Base-by-base conservation (phyloP, 352 stramenopile species). In the Phytopythium cucurbitacearum region DNA sequence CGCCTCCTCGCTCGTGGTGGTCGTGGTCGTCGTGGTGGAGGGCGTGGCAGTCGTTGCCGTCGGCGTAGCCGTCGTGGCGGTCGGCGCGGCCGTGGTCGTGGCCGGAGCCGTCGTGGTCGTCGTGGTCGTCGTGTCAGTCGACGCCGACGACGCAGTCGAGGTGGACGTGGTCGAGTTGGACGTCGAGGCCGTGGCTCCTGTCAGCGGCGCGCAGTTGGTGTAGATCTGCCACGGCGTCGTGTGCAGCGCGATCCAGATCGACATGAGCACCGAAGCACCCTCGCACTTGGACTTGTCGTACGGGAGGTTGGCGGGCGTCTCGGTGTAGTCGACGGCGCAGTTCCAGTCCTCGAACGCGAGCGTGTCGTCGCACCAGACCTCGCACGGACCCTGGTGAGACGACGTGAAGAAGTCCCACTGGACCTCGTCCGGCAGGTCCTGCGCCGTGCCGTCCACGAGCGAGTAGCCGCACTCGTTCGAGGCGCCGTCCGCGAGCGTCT, bases 341-440 rank as follows among this genome's bases (percentile, higher is more conserved):
- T 74, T 68, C 7, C 65, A 53, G 35, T 71, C 53, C 38, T 71
- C 48, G 45, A 65, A 70, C 7, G 62, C 58, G 32, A 50, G 58
- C 21, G 36, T 71, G 41, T 65, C 58, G 62, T 71, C 62, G 56
- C 57, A 74, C 62, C 65, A 74, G 37, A 71, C 43, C 54, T 74
- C 61, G 40, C 55, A 65, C 40, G 61, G 65, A n/a, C 65, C 65
- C 13, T 60, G 43, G 53, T 69, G 62, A 2, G 58, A 66, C n/a
- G 53, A 28, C 10, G 58, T 56, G 28, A 70, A 63, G 40, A 45
- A 36, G 37, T 59, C 57, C 61, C 61, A 68, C 49, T 69, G 40
- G 28, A 69, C 61, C 34, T 60, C 16, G 43, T 64, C 52, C 3
- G 56, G 56, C 13, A 69, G 45, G 12, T 40, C 16, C 41, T 57